These are phyloP conservation scores for Amphichorda felina DNA, from an alignment of 2,329 filamentous ascomycete genomes.

Conservation along the genomic window DNA sequence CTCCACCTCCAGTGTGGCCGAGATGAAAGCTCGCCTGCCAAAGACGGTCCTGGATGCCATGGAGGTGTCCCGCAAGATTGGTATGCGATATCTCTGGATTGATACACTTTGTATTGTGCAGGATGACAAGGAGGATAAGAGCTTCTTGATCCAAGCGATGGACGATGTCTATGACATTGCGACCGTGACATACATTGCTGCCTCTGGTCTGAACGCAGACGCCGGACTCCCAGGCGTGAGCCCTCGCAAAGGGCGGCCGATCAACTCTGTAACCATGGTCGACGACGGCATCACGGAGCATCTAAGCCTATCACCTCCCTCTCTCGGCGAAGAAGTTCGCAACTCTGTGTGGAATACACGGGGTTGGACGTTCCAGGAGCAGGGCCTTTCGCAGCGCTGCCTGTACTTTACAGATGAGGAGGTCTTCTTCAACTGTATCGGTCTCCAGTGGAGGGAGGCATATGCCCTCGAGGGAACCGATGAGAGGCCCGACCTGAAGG, in stretches of 20 bases:
- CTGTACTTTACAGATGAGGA: conserved; percentile 5
- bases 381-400: conserved; percentile 6
- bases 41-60: conserved; percentile 4
- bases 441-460: conserved; percentile 3
- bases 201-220: conserved; percentile 2
- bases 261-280: conserved; percentile 1
- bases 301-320: conserved; percentile 3
- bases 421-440: conserved; percentile 5
- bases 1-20: neutral
- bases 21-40: conserved; percentile 1
- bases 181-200: conserved; percentile 3
- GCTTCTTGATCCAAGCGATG: conserved; percentile 3
- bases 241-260: conserved; percentile 1
- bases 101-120: conserved; percentile 9
- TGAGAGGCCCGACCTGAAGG: neutral
- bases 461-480: conserved; percentile 1
- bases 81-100: conserved; percentile 8
- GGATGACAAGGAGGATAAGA: conserved; percentile 5
- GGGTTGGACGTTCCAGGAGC: conserved; percentile 9
- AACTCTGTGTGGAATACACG: conserved; percentile 4
- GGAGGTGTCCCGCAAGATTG: conserved; percentile 3
- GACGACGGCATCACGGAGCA: conserved; percentile 1
- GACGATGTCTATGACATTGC: conserved; percentile 4
- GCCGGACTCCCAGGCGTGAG: conserved; percentile 2
- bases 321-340: conserved; percentile 4